phyloP scores from a whole-genome alignment of 768 basidiomycete genomes.

The Gloeopeniophorella convolvens region DNA sequence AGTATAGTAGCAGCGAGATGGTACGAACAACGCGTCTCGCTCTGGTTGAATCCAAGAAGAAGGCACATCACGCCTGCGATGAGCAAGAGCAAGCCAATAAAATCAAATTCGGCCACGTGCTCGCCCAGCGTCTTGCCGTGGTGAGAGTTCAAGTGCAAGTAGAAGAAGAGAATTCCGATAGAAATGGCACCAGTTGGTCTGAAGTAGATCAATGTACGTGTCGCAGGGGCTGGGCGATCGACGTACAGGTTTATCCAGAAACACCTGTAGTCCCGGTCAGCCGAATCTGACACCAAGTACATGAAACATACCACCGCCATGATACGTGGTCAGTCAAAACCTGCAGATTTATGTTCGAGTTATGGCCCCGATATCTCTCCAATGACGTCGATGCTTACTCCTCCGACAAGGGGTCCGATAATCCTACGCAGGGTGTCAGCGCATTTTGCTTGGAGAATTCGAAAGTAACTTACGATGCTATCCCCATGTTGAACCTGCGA shows the following conservation, averaged over 20 bases:
- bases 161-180: conserved; percentile 28
- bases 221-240: neutral
- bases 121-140: conserved; percentile 28
- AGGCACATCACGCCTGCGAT: conserved; percentile 33
- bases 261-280: conserved; percentile 24
- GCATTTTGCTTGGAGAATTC: neutral
- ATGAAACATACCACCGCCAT: conserved; percentile 35
- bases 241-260: conserved; percentile 33
- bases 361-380: neutral
- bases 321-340: conserved; percentile 31
- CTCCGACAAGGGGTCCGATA: conserved; percentile 38
- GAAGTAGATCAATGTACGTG: neutral
- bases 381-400: conserved; percentile 22
- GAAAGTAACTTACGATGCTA: conserved; percentile 27
- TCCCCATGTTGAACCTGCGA: conserved; percentile 37
- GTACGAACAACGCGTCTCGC: conserved; percentile 29
- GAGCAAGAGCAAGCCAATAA: conserved; percentile 32
- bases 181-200: conserved; percentile 34
- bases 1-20: neutral
- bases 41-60: conserved; percentile 34
- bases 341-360: conserved; percentile 14
- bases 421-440: conserved; percentile 24
- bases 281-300: neutral
- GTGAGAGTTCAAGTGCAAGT: conserved; percentile 32
- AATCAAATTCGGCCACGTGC: conserved; percentile 34